Conservation (phyloP, 768 basidiomycete genomes). For the Psilocybe tampanensis region DNA sequence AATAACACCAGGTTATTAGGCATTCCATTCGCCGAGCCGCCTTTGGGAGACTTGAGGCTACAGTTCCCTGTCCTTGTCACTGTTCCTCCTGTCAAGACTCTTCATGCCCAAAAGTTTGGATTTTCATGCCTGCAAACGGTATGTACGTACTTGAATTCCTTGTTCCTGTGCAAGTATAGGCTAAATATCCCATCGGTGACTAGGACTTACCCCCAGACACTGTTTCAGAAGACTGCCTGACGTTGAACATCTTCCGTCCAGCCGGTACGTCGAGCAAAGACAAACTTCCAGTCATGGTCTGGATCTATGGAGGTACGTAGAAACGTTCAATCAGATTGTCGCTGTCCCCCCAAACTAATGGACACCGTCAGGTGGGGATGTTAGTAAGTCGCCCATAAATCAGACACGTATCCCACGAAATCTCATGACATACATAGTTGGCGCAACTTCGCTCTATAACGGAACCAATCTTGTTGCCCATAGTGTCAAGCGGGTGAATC, state of each 20-base stretch:
- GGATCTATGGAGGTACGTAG: constrained; percentile 12
- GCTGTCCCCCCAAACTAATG: background rate
- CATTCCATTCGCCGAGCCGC: constrained; percentile 55
- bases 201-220: constrained; percentile 26
- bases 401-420: background rate
- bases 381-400: background rate
- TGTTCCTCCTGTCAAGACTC: constrained; percentile 25
- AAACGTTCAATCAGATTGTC: background rate
- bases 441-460: constrained; percentile 26
- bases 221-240: constrained; percentile 59
- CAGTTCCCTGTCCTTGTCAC: constrained; percentile 44
- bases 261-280: constrained; percentile 26
- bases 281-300: constrained; percentile 37
- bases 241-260: constrained; percentile 58
- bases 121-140: constrained; percentile 49
- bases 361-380: background rate
- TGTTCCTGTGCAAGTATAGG: background rate
- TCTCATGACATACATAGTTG: background rate
- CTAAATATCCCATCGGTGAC: background rate
- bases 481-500: constrained; percentile 29
- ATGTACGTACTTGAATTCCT: background rate
- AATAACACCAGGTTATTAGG: constrained; percentile 21
- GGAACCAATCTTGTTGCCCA: constrained; percentile 31
- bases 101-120: constrained; percentile 48
- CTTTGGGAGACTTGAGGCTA: constrained; percentile 46